These are phyloP conservation scores for Aristolochia californica DNA, from an alignment of 164 flowering plant species.

Conservation along the genomic window DNA sequence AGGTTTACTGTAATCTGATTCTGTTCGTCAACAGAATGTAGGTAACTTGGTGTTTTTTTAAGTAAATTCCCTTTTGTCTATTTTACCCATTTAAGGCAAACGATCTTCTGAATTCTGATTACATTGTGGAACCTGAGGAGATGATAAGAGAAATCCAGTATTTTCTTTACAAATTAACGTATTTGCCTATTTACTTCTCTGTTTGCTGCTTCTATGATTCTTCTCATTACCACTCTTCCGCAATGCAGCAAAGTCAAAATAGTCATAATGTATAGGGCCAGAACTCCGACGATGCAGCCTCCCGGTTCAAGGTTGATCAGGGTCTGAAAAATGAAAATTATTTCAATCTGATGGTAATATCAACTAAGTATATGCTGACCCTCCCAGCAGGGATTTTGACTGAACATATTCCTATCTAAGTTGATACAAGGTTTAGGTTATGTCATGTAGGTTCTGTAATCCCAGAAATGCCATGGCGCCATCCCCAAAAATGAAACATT, in stretches of 20 bases:
- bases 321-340: conserved; percentile 36
- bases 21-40: no score
- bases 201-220: conserved; percentile 36
- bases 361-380: neutral
- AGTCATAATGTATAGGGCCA: conserved; percentile 56
- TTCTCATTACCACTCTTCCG: conserved; percentile 60
- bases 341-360: neutral
- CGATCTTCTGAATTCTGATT: no score
- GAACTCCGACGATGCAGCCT: conserved; percentile 74
- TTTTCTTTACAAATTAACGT: no score
- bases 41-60: no score
- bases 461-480: neutral
- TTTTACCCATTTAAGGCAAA: no score
- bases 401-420: no score
- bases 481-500: neutral
- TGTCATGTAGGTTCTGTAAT: neutral
- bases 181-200: conserved; percentile 3
- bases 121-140: no score
- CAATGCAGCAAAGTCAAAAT: conserved; percentile 55
- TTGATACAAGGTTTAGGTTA: no score
- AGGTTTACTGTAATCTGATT: no score
- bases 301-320: conserved; percentile 62
- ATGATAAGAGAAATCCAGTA: no score
- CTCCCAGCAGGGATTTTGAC: no score
- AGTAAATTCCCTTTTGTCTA: no score